Evolutionary conservation across 1,139 yeast species (phyloP), one percentile per base, ranked within the genome.

Genomic region (Fermentozyma sake): DNA sequence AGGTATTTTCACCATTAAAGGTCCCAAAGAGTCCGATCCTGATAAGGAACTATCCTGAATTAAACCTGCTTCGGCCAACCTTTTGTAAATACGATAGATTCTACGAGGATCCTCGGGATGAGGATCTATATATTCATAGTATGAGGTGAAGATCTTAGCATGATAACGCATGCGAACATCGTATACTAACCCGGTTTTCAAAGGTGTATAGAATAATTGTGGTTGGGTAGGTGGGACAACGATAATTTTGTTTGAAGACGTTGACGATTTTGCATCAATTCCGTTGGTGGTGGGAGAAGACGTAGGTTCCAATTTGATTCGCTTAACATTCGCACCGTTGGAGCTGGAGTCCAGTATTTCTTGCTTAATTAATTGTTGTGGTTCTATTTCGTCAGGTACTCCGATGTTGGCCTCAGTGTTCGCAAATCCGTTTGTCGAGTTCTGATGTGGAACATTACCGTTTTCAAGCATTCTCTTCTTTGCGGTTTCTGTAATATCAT

Each of bases 71-170:
- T 91, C 97, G 0, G 96, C 97, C 27, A 93, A 68, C 25, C 84
- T 82, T 55, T 91, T 86, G 60, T 91, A 93, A 26, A 93, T 85
- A 33, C 97, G 72, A 55, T 89, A 91, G 25, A 91, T 91, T 42
- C 99, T 76, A 37, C 98, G 74, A 8, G 99, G 99, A 50, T 93
- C 98, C 54, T 93, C 99, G 4, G 99, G 99, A 52, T 93, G 99
- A 3, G 98, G 98, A 50, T 93, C 98, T 28, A 89, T 86, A 55
- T 91, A 91, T 52, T 89, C 96, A 44, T 77, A 84, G 41, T 91
- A 86, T 5, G 94, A 82, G 3, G 96, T 85, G 55, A 84, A 89
- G 32, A 91, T 81, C 51, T 87, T 86, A 22, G 96, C 95, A 51
- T 93, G 99, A 55, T 89, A 91, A 37, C 98, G 70, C 98, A 93